phyloP scores from a whole-genome alignment of 1,284 basidiomycete species.

The Rhizoctonia solani region DNA sequence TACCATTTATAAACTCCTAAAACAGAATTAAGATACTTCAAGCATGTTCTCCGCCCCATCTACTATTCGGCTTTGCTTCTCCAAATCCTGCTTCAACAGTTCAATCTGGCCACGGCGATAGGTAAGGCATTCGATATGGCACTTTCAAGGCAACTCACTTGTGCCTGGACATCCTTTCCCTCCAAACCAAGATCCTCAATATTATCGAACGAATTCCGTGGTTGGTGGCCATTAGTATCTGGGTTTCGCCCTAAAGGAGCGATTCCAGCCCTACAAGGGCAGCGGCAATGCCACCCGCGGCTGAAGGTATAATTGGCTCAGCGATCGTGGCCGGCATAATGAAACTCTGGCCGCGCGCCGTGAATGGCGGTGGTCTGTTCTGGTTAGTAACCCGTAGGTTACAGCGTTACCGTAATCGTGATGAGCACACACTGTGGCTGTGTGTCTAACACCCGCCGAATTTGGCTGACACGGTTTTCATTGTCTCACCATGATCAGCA shows the following conservation, averaged over 20 bases:
- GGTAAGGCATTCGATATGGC: neutral
- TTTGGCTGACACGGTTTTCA: too few species aligned
- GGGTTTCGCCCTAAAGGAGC: neutral
- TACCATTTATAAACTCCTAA: constrained; percentile 36
- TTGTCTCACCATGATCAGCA: too few species aligned
- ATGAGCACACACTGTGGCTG: too few species aligned
- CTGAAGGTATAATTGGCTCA: neutral
- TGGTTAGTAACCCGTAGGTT: too few species aligned
- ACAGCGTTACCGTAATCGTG: too few species aligned
- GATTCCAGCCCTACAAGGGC: constrained; percentile 17
- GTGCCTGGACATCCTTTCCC: constrained; percentile 52
- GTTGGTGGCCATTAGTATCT: constrained; percentile 20
- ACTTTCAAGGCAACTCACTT: constrained; percentile 46
- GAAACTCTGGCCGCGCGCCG: neutral
- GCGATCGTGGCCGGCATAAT: constrained; percentile 11
- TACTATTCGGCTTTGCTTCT: constrained; percentile 74
- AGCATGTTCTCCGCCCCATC: constrained; percentile 86
- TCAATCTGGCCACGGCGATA: constrained; percentile 55
- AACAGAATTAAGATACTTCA: constrained; percentile 58
- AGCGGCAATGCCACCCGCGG: constrained; percentile 2
- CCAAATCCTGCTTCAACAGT: constrained; percentile 65
- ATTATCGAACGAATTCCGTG: constrained; percentile 18
- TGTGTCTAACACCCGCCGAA: too few species aligned
- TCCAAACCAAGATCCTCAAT: constrained; percentile 44
- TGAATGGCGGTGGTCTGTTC: neutral